Percentiles rank a stretch among this genome's conserved stretches.
Evolutionary conservation across 2,329 filamentous ascomycete species (phyloP).

Genomic region (Phialophora chinensis): DNA sequence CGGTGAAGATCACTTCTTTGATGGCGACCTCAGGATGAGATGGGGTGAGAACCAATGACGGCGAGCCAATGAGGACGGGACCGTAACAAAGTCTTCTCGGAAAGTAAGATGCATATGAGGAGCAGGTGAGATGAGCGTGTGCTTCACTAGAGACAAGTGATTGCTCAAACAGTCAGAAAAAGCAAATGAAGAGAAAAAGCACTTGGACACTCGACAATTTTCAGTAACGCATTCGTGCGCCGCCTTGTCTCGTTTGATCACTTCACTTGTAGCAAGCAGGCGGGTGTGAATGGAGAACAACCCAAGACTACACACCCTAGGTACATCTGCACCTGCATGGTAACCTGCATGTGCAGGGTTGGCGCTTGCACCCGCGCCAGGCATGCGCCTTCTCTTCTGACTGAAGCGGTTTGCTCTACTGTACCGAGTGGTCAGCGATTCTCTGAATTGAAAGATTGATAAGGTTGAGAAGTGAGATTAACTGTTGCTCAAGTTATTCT

Average conservation of each 20-base stretch:
- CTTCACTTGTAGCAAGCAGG: background rate
- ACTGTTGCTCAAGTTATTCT: background rate
- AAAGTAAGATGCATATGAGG: slow-evolving; percentile 6
- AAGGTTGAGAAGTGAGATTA: background rate
- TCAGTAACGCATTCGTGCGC: slow-evolving; percentile 3
- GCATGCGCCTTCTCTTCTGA: background rate
- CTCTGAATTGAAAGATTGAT: background rate
- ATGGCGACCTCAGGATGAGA: background rate
- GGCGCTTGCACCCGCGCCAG: slow-evolving; percentile 2
- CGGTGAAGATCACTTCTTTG: slow-evolving; percentile 7
- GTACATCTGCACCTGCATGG: slow-evolving; percentile 4
- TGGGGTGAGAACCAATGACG: background rate
- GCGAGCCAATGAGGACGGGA: slow-evolving; percentile 15
- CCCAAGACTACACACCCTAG: slow-evolving; percentile 1
- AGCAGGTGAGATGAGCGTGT: slow-evolving; percentile 10
- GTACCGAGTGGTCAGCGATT: background rate
- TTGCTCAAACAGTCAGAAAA: slow-evolving; percentile 15
- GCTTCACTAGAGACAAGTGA: slow-evolving; percentile 17
- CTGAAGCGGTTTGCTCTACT: background rate
- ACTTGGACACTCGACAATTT: slow-evolving; percentile 17
- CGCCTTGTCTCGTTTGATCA: slow-evolving; percentile 3
- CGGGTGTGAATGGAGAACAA: background rate
- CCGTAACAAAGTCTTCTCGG: background rate
- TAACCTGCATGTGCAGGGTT: slow-evolving; percentile 8
- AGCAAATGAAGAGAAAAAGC: slow-evolving; percentile 16